Percentiles rank a stretch among this genome's conserved stretches.
phyloP scores from a whole-genome alignment of 2,329 filamentous ascomycete species.

The Phialophora expanda region DNA sequence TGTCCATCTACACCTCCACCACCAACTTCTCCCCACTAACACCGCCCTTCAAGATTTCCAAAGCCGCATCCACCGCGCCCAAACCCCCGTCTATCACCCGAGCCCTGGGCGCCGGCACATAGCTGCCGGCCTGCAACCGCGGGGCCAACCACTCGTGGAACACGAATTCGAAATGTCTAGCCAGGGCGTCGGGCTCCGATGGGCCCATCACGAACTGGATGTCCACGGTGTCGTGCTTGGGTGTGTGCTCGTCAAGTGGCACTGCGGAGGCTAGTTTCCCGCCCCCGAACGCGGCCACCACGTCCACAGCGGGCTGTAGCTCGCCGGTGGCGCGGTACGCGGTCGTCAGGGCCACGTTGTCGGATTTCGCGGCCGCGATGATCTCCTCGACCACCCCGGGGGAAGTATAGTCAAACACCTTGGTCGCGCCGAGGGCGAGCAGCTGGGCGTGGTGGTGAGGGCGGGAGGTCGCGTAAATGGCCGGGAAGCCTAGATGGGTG shows the following conservation, averaged over 20 bases:
- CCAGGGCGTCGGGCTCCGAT: not conserved
- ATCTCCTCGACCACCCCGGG: slow-evolving; percentile 44
- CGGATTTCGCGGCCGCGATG: slow-evolving; percentile 36
- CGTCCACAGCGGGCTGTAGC: slow-evolving; percentile 49
- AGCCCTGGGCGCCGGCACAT: slow-evolving; percentile 11
- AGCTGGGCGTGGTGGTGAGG: slow-evolving; percentile 48
- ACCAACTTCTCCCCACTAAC: slow-evolving; percentile 26
- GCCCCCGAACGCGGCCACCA: slow-evolving; percentile 32
- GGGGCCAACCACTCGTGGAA: slow-evolving; percentile 21
- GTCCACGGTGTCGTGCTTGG: slow-evolving; percentile 35
- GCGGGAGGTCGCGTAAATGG: slow-evolving; percentile 49
- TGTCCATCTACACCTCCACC: slow-evolving; percentile 13
- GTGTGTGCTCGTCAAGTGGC: slow-evolving; percentile 17
- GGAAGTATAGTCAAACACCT: slow-evolving; percentile 50
- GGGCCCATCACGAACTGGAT: slow-evolving; percentile 22
- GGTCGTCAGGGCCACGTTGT: slow-evolving; percentile 30
- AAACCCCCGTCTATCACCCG: slow-evolving; percentile 11
- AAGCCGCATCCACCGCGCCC: slow-evolving; percentile 9
- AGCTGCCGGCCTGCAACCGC: slow-evolving; percentile 15
- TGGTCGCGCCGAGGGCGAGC: slow-evolving; percentile 46
- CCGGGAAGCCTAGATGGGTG: slow-evolving; percentile 46
- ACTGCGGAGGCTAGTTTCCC: slow-evolving; percentile 34
- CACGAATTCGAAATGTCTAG: slow-evolving; percentile 6
- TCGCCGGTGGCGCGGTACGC: slow-evolving; percentile 42
- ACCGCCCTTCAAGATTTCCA: slow-evolving; percentile 23